These are phyloP conservation scores for Colletotrichum destructivum DNA, from an alignment of 2,329 filamentous ascomycete species.

Conservation along the genomic window DNA sequence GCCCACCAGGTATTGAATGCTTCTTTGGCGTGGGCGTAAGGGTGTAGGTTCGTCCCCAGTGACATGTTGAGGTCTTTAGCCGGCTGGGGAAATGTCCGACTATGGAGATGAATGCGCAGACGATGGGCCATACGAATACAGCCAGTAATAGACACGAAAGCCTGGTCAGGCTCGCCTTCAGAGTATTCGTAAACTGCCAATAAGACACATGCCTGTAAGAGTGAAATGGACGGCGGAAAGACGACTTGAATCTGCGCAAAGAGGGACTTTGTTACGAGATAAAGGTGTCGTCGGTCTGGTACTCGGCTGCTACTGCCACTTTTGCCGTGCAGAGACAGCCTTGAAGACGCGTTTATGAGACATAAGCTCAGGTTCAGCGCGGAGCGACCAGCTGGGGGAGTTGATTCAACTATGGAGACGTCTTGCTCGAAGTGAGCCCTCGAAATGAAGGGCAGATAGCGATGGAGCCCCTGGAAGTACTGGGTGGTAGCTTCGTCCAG, in stretches of 20 bases:
- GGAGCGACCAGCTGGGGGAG: slow-evolving; percentile 22
- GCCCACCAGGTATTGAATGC: slow-evolving; percentile 10
- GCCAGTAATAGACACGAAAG: slow-evolving; percentile 45
- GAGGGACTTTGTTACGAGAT: background rate
- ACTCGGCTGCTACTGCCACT: background rate
- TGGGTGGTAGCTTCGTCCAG: slow-evolving; percentile 47
- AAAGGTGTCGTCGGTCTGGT: slow-evolving; percentile 40
- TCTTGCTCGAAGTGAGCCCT: slow-evolving; percentile 47
- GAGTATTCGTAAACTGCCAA: slow-evolving; percentile 50
- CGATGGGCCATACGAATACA: slow-evolving; percentile 49
- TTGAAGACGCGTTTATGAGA: background rate
- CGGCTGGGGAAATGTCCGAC: background rate
- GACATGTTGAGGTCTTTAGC: background rate
- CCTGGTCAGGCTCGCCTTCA: slow-evolving; percentile 42
- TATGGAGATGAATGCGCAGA: slow-evolving; percentile 40
- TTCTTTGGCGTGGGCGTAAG: background rate
- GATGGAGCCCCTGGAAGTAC: slow-evolving; percentile 50
- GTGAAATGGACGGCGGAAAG: slow-evolving; percentile 42
- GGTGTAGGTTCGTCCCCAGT: background rate
- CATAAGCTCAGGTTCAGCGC: background rate
- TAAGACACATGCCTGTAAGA: slow-evolving; percentile 44
- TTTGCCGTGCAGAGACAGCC: background rate
- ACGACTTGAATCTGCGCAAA: slow-evolving; percentile 5
- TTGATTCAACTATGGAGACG: slow-evolving; percentile 42
- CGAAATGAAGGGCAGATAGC: slow-evolving; percentile 49